phyloP scores from a whole-genome alignment of 73 alveolate genomes.

The Stentor coeruleus region DNA sequence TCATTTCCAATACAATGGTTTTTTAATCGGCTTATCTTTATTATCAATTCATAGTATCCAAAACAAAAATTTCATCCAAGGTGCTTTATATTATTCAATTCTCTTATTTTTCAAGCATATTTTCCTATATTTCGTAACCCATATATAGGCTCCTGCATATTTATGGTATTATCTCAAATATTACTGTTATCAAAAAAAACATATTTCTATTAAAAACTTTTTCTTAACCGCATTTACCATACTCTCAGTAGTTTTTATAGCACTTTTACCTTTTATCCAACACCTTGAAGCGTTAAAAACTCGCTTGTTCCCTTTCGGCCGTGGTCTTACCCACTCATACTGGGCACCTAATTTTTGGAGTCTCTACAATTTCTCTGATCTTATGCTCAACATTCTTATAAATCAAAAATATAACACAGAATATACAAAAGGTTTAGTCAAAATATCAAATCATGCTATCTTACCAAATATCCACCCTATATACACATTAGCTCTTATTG shows the following conservation, averaged over 20 bases:
- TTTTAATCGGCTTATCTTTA: constrained; percentile 38
- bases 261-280: neutral
- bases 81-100: neutral
- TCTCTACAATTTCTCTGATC: constrained; percentile 47
- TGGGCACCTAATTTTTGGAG: constrained; percentile 97
- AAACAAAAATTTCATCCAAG: neutral
- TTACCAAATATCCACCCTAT: neutral
- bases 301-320: constrained; percentile 82
- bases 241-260: neutral
- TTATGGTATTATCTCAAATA: constrained; percentile 34
- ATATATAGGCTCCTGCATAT: constrained; percentile 39
- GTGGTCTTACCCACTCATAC: constrained; percentile 90
- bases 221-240: constrained; percentile 12
- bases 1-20: constrained; percentile 54
- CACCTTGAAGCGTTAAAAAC: neutral
- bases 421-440: constrained; percentile 10
- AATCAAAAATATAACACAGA: neutral
- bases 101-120: constrained; percentile 32
- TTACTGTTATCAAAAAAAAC: constrained; percentile 31
- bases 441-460: constrained; percentile 13
- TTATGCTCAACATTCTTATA: constrained; percentile 26
- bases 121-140: constrained; percentile 31
- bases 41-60: constrained; percentile 24
- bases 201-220: neutral
- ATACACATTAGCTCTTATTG: neutral